Percentiles rank a stretch among this genome's conserved stretches.
These are phyloP conservation scores for Exophiala phaeomuriformis DNA, from an alignment of 2,329 filamentous ascomycete species.

Conservation along the genomic window DNA sequence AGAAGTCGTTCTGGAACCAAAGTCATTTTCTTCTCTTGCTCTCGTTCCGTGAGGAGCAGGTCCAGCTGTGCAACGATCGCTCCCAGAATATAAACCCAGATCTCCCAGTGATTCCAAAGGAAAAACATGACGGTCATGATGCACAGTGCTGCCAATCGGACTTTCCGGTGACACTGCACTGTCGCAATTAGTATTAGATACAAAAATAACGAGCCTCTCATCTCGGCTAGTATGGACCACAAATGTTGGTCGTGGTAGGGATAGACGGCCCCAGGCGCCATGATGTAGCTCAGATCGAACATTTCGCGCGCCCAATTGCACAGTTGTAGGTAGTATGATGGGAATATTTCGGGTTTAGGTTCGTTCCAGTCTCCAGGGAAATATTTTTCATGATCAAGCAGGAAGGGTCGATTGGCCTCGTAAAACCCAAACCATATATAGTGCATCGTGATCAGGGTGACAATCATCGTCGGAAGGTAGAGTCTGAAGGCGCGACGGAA, in stretches of 20 bases:
- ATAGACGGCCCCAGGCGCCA: slow-evolving; percentile 22
- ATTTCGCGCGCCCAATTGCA: slow-evolving; percentile 33
- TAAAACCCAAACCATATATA: slow-evolving; percentile 37
- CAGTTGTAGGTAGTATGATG: slow-evolving; percentile 31
- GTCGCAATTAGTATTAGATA: slow-evolving; percentile 38
- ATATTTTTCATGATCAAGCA: slow-evolving; percentile 16
- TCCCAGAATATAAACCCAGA: slow-evolving; percentile 38
- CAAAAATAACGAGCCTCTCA: slow-evolving; percentile 40
- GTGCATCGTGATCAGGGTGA: slow-evolving; percentile 37
- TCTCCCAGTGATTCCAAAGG: slow-evolving; percentile 40
- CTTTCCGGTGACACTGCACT: slow-evolving; percentile 31
- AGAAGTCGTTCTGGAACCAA: slow-evolving; percentile 4
- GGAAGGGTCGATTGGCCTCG: slow-evolving; percentile 20
- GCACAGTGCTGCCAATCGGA: slow-evolving; percentile 33
- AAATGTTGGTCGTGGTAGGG: slow-evolving; percentile 41
- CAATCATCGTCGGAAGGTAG: slow-evolving; percentile 38
- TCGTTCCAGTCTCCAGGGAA: slow-evolving; percentile 27
- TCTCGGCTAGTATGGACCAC: slow-evolving; percentile 43
- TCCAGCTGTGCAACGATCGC: slow-evolving; percentile 41
- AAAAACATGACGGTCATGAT: slow-evolving; percentile 36
- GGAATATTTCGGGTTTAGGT: slow-evolving; percentile 38
- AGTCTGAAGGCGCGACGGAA: slow-evolving; percentile 40
- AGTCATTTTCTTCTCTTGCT: slow-evolving; percentile 30
- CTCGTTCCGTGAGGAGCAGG: slow-evolving; percentile 29
- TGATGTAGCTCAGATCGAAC: slow-evolving; percentile 24